phyloP scores from a whole-genome alignment of 148 eudicot genomes.

The Rhododendron mucronatum region DNA sequence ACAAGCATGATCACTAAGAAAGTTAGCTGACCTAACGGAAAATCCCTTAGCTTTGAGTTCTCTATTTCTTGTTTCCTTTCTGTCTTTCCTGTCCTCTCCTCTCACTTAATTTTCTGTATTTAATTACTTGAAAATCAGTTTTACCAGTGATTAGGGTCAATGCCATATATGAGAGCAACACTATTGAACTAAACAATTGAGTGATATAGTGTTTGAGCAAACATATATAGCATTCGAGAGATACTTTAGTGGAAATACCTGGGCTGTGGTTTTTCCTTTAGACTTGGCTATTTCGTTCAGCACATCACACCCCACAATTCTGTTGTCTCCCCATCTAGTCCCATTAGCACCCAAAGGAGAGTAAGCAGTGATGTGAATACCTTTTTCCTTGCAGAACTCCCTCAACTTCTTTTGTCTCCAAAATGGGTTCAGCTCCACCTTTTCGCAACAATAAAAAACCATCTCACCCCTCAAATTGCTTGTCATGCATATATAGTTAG shows the following conservation, averaged over 20 bases:
- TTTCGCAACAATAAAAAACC: neutral
- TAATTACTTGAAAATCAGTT: neutral
- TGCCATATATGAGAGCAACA: neutral
- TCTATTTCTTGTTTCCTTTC: neutral
- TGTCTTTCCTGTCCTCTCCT: neutral
- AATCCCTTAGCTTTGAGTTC: neutral
- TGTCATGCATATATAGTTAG: too few relatives aligned
- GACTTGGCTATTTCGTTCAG: conserved; percentile 66
- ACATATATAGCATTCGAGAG: neutral
- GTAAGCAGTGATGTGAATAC: conserved; percentile 1
- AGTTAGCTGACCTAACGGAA: neutral
- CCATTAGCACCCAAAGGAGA: conserved; percentile 37
- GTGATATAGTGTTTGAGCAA: neutral
- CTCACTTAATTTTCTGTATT: neutral
- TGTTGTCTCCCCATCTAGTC: conserved; percentile 64
- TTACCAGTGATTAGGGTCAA: neutral
- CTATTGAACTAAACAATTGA: neutral
- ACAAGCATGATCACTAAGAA: neutral
- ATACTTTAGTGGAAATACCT: conserved; percentile 29
- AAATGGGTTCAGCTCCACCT: conserved; percentile 12
- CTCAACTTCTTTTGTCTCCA: neutral
- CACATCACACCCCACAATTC: conserved; percentile 48
- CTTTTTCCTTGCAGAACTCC: neutral
- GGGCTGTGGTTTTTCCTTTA: conserved; percentile 59
- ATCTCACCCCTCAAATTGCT: neutral